Percentiles rank a stretch among this genome's conserved stretches.
These are phyloP conservation scores for Tetracladium maxilliforme DNA, from an alignment of 2,329 filamentous ascomycete species.

Conservation along the genomic window DNA sequence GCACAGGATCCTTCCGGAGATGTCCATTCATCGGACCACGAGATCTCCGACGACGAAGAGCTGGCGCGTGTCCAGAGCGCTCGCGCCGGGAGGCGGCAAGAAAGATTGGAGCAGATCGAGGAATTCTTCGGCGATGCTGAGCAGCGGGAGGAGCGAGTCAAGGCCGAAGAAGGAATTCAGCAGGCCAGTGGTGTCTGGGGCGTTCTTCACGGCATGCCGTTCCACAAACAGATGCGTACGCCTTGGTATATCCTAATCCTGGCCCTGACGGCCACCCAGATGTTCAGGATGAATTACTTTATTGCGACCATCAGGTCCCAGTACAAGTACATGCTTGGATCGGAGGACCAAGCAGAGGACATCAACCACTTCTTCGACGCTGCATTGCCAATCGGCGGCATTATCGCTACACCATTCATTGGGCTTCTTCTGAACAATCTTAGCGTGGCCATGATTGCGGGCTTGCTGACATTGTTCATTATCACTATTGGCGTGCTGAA, in stretches of 20 bases:
- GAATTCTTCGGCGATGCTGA: slow-evolving; percentile 38
- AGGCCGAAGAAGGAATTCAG: slow-evolving; percentile 36
- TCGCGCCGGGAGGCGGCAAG: slow-evolving; percentile 30
- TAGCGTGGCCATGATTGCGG: slow-evolving; percentile 44
- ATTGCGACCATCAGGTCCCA: slow-evolving; percentile 57
- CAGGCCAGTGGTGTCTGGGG: slow-evolving; percentile 44
- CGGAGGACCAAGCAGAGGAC: slow-evolving; percentile 15
- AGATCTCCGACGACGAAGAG: slow-evolving; percentile 22
- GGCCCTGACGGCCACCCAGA: slow-evolving; percentile 34
- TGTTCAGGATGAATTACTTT: slow-evolving; percentile 47
- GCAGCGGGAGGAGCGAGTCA: slow-evolving; percentile 28
- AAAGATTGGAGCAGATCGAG: slow-evolving; percentile 38
- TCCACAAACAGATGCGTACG: slow-evolving; percentile 37
- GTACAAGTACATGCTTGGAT: slow-evolving; percentile 52
- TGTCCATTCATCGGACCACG: slow-evolving; percentile 27
- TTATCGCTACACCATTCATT: slow-evolving; percentile 57
- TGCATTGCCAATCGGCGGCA: slow-evolving; percentile 51
- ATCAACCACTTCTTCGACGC: slow-evolving; percentile 27
- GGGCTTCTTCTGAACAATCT: slow-evolving; percentile 53
- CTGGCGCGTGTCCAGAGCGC: slow-evolving; percentile 18
- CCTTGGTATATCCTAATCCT: slow-evolving; percentile 51
- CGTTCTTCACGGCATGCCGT: slow-evolving; percentile 41
- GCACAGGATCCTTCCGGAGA: slow-evolving; percentile 9
- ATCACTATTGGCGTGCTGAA: slow-evolving; percentile 50
- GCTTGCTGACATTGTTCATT: slow-evolving; percentile 41